Percentiles rank a stretch among this genome's conserved stretches.
Conservation (phyloP, 2,329 filamentous ascomycete genomes). For the Thermothelomyces thermophilus region DNA sequence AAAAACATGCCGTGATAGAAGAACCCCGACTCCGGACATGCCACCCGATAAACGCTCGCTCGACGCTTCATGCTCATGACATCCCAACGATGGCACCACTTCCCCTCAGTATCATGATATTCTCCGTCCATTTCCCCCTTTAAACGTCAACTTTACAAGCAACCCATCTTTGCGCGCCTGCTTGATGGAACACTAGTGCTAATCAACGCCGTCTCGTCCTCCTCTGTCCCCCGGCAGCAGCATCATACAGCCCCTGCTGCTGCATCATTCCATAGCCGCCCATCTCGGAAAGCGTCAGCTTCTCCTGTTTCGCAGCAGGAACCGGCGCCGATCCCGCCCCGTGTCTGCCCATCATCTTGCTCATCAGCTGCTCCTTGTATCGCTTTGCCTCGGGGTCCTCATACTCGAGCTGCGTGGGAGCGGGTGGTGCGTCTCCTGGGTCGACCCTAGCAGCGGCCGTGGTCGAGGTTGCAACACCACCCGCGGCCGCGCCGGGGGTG, state of each 20-base stretch:
- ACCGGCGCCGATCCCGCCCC: background rate
- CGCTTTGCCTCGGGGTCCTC: slow-evolving; percentile 43
- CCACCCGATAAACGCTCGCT: background rate
- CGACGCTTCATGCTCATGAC: background rate
- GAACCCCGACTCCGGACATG: background rate
- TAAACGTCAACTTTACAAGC: too few species aligned
- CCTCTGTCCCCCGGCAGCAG: slow-evolving; percentile 5
- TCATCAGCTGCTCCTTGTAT: slow-evolving; percentile 39
- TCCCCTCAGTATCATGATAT: too few species aligned
- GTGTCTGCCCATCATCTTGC: slow-evolving; percentile 33
- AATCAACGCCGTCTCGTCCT: background rate
- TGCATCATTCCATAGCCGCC: slow-evolving; percentile 11
- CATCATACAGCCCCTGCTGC: background rate
- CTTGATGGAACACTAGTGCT: too few species aligned
- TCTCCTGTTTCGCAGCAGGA: slow-evolving; percentile 1
- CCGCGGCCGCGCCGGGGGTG: background rate
- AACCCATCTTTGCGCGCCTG: too few species aligned
- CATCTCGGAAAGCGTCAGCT: slow-evolving; percentile 15
- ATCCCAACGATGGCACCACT: background rate
- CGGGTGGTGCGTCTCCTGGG: slow-evolving; percentile 28
- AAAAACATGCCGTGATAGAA: background rate
- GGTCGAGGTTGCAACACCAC: background rate
- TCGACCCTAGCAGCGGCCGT: slow-evolving; percentile 21
- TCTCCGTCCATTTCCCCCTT: too few species aligned
- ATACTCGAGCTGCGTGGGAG: slow-evolving; percentile 49